A percentile compares a stretch with the other conserved stretches of the same genome.
Evolutionary conservation across 2,329 filamentous ascomycete genomes (phyloP).

Genomic region (Myrmaecium sp.): DNA sequence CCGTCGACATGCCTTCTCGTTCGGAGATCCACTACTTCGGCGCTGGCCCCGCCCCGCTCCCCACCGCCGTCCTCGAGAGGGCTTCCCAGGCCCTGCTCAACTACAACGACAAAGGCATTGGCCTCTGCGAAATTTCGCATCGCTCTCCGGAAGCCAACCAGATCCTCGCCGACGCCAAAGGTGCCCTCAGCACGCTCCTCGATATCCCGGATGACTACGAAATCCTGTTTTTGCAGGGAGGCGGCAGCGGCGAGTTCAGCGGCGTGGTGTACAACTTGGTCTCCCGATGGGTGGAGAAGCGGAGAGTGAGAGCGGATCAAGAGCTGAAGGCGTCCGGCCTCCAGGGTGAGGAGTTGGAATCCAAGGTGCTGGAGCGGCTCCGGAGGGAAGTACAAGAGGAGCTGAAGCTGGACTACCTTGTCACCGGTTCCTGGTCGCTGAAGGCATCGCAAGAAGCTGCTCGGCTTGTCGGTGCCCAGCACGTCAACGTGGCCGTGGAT

Average conservation of each 20-base stretch:
- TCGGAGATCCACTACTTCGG: constrained; percentile 73
- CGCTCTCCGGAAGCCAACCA: constrained; percentile 61
- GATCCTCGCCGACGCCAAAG: constrained; percentile 66
- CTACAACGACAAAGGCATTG: constrained; percentile 65
- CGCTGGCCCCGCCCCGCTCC: constrained; percentile 75
- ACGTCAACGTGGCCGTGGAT: constrained; percentile 68
- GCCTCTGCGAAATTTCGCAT: constrained; percentile 80
- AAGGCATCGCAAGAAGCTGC: constrained; percentile 77
- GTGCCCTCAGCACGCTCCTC: constrained; percentile 53
- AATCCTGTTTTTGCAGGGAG: constrained; percentile 73
- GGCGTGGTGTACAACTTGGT: constrained; percentile 74
- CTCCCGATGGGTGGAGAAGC: constrained; percentile 60
- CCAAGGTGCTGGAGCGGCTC: constrained; percentile 41
- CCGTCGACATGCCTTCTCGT: constrained; percentile 56
- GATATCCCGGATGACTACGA: constrained; percentile 80
- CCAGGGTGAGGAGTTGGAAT: constrained; percentile 23
- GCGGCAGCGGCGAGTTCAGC: constrained; percentile 73
- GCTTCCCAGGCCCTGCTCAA: constrained; percentile 66
- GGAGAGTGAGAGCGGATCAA: constrained; percentile 41
- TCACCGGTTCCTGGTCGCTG: constrained; percentile 80
- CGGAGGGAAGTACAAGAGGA: constrained; percentile 49
- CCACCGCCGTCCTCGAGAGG: constrained; percentile 61
- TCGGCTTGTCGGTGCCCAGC: constrained; percentile 57
- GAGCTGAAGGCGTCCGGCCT: constrained; percentile 29
- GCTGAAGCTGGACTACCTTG: constrained; percentile 72